phyloP scores from a whole-genome alignment of 495 filamentous ascomycete species.

The Penicillium coprophilum region DNA sequence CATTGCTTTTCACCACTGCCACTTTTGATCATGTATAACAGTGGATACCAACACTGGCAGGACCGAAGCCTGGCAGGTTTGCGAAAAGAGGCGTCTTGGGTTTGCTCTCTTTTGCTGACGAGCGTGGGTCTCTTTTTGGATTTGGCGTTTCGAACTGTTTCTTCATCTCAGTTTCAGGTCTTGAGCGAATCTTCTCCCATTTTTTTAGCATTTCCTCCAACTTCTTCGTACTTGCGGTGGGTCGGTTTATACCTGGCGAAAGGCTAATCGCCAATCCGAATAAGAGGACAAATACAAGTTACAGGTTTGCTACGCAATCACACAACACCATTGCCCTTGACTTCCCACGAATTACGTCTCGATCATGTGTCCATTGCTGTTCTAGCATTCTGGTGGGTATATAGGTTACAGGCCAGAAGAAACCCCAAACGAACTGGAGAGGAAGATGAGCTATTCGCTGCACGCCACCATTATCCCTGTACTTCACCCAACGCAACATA shows the following conservation, averaged over 20 bases:
- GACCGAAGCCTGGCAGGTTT: constrained; percentile 18
- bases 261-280: background rate
- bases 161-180: constrained; percentile 2
- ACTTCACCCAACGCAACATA: background rate
- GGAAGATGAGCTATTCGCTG: background rate
- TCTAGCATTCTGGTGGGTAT: background rate
- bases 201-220: background rate
- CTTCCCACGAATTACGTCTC: background rate
- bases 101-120: constrained; percentile 14
- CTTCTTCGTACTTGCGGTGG: background rate
- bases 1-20: constrained; percentile 13
- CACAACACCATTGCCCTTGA: background rate
- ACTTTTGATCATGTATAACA: constrained; percentile 22
- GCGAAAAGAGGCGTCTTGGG: constrained; percentile 33
- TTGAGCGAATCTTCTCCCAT: constrained; percentile 8
- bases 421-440: background rate
- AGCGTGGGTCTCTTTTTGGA: constrained; percentile 18
- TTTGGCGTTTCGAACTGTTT: constrained; percentile 15
- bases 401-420: background rate
- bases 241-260: background rate
- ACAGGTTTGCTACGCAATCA: background rate
- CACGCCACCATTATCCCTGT: background rate
- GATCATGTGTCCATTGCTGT: background rate
- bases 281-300: background rate
- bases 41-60: constrained; percentile 30